These are phyloP conservation scores for Lactarius psammicola DNA, from an alignment of 768 basidiomycete genomes.

Conservation along the genomic window DNA sequence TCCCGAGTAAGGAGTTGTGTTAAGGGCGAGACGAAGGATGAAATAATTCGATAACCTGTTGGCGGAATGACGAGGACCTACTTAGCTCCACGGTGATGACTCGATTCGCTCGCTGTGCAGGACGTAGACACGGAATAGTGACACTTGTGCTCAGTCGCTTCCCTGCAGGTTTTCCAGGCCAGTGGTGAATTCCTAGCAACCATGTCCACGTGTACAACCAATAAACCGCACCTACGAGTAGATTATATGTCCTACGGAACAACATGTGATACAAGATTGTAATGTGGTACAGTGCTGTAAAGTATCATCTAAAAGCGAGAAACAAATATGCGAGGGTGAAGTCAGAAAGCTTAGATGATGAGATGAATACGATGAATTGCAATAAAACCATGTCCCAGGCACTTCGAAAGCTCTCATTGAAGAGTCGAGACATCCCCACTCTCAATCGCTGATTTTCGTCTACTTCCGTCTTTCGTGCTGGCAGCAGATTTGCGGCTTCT, in stretches of 20 bases:
- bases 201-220: not conserved
- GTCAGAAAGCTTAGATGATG: constrained; percentile 20
- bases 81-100: not conserved
- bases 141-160: not conserved
- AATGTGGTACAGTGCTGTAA: constrained; percentile 27
- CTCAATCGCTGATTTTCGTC: constrained; percentile 31
- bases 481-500: constrained; percentile 38
- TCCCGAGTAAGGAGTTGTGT: not conserved
- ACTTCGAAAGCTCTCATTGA: constrained; percentile 13
- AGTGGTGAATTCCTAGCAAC: not conserved
- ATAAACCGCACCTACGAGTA: constrained; percentile 18
- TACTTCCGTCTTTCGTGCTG: constrained; percentile 23
- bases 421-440: constrained; percentile 22
- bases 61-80: not conserved
- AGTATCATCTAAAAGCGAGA: constrained; percentile 23
- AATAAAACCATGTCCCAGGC: constrained; percentile 15
- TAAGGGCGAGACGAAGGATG: not conserved
- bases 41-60: not conserved
- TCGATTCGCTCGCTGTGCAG: not conserved
- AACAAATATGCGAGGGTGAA: constrained; percentile 20
- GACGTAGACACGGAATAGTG: not conserved
- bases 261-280: constrained; percentile 23
- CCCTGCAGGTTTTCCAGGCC: not conserved
- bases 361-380: constrained; percentile 18
- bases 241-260: constrained; percentile 31